These are phyloP conservation scores for Xylaria sp. DNA, from an alignment of 2,329 filamentous ascomycete genomes.

Conservation along the genomic window DNA sequence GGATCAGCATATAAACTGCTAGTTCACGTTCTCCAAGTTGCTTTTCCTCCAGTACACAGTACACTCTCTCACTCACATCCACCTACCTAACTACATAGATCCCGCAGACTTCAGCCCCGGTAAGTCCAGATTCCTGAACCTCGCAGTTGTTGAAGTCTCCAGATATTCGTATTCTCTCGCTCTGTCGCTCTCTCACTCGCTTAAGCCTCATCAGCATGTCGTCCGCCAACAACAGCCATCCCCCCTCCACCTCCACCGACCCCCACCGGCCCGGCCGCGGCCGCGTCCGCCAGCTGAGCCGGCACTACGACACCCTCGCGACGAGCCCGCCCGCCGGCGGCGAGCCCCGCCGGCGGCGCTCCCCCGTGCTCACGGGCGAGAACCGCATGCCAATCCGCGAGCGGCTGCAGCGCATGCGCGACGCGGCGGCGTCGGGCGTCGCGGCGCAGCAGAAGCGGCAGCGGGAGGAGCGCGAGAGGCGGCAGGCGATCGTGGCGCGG, in stretches of 20 bases:
- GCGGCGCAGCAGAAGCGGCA: not conserved
- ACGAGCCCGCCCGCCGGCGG: not conserved
- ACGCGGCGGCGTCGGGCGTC: not conserved
- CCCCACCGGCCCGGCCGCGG: not conserved
- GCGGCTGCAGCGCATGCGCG: conserved; percentile 15
- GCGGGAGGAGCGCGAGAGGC: not conserved
- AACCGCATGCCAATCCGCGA: conserved; percentile 19
- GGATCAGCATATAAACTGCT: not conserved
- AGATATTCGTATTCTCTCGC: not conserved
- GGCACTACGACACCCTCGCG: not conserved
- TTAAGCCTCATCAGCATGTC: no score
- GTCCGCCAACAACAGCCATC: not conserved
- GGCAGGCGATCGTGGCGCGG: no score
- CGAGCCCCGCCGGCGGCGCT: not conserved
- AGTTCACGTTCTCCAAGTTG: no score
- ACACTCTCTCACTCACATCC: not conserved
- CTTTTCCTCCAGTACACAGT: not conserved
- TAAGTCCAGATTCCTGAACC: not conserved
- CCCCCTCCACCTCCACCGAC: not conserved
- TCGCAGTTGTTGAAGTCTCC: not conserved
- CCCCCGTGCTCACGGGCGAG: conserved; percentile 25
- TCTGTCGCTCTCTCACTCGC: not conserved
- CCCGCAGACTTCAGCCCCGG: not conserved
- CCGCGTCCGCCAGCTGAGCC: conserved; percentile 1
- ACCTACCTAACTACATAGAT: no score